phyloP scores from a whole-genome alignment of 176 grass and related monocot species.

The Aegilops umbellulata region DNA sequence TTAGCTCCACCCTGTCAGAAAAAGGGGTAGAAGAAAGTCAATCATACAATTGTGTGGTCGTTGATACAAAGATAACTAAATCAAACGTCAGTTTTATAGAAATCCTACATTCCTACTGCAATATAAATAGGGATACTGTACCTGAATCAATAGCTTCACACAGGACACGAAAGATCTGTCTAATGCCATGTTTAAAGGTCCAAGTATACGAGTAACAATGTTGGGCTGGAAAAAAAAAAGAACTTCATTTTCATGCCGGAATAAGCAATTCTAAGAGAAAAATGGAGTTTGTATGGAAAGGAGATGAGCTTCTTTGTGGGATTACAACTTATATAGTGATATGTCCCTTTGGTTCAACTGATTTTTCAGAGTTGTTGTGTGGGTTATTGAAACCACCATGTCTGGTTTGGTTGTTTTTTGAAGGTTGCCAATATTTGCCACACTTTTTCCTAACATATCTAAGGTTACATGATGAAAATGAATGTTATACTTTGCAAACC shows the following conservation, averaged over 20 bases:
- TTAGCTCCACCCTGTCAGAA: background rate
- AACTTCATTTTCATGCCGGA: background rate
- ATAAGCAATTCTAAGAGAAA: background rate
- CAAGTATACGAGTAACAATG: background rate
- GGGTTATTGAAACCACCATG: background rate
- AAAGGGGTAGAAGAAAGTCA: background rate
- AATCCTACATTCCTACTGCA: background rate
- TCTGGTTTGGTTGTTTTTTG: background rate
- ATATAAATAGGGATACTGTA: background rate
- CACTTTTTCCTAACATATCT: too few species aligned
- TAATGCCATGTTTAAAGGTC: conserved; percentile 8
- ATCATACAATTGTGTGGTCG: background rate
- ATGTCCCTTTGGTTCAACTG: background rate
- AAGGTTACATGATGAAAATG: too few species aligned
- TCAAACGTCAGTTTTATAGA: background rate
- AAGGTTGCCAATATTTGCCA: background rate
- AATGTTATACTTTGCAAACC: too few species aligned
- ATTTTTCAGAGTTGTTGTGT: background rate
- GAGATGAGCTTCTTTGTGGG: background rate
- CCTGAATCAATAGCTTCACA: conserved; percentile 37
- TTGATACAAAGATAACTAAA: background rate
- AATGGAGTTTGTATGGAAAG: background rate
- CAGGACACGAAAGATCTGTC: background rate
- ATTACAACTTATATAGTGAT: background rate
- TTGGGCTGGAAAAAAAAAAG: background rate